A percentile compares a stretch with the other conserved stretches of the same genome.
Evolutionary conservation across 169 alveolate species (phyloP).

Genomic region (Theileria equi): DNA sequence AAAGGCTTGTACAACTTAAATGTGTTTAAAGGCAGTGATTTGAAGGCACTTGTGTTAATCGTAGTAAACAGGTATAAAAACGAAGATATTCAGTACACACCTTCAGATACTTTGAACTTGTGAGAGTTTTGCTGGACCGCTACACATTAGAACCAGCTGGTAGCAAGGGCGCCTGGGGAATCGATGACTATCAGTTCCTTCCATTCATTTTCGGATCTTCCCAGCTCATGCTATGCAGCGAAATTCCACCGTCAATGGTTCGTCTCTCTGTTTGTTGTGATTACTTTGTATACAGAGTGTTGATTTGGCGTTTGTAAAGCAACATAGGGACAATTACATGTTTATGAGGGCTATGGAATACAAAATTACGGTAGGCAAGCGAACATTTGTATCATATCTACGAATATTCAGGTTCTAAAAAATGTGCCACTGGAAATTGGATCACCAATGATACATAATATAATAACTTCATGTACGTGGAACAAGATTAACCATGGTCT

Average conservation of each 20-base stretch:
- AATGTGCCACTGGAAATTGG: constrained; percentile 78
- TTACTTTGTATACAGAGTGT: constrained; percentile 14
- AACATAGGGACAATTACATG: constrained; percentile 75
- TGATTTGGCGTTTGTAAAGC: neutral
- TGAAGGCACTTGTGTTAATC: constrained; percentile 13
- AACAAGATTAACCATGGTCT: constrained; percentile 44
- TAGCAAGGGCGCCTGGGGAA: constrained; percentile 99
- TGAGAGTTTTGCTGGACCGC: constrained; percentile 88
- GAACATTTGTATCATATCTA: neutral
- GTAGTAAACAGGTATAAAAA: constrained; percentile 32
- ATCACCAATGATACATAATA: constrained; percentile 91
- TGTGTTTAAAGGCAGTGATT: constrained; percentile 2
- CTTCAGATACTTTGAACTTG: constrained; percentile 88
- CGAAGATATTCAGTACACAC: neutral
- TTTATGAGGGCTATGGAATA: constrained; percentile 86
- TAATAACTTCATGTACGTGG: constrained; percentile 82
- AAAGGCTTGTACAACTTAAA: constrained; percentile 10
- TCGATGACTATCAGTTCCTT: constrained; percentile 96
- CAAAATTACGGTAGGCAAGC: constrained; percentile 78
- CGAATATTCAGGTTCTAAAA: constrained; percentile 12
- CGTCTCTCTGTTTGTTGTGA: too few relatives aligned
- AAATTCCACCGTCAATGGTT: constrained; percentile 60
- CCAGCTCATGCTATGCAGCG: constrained; percentile 81
- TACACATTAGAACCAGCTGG: constrained; percentile 99
- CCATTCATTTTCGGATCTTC: constrained; percentile 95